phyloP scores from a whole-genome alignment of 768 basidiomycete species.

The Mycena pura region DNA sequence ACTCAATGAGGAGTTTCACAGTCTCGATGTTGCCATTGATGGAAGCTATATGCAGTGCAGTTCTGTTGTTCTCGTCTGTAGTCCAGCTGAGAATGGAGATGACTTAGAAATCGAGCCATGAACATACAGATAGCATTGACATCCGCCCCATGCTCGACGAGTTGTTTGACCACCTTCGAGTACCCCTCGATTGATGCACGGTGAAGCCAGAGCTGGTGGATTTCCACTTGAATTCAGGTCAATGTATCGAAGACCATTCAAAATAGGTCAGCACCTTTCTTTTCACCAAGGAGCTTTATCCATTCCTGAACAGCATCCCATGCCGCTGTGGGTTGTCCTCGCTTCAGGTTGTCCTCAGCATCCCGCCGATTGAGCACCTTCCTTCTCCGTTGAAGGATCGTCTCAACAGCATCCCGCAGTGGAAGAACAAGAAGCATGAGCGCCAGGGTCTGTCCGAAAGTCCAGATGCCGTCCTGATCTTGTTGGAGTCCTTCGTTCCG shows the following conservation, averaged over 20 bases:
- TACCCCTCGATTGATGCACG: not conserved
- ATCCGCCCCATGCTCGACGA: not conserved
- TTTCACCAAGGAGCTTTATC: not conserved
- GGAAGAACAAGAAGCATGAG: slow-evolving; percentile 3
- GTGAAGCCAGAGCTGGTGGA: slow-evolving; percentile 1
- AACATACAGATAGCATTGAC: not conserved
- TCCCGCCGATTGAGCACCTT: not conserved
- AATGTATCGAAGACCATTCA: too few species aligned
- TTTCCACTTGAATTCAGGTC: not conserved
- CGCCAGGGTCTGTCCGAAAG: slow-evolving; percentile 6
- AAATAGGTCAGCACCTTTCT: not conserved
- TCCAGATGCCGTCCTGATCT: not conserved
- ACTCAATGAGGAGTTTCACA: not conserved
- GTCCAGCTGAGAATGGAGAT: not conserved
- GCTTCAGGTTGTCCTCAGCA: not conserved
- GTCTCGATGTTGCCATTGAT: not conserved
- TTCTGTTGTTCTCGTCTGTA: not conserved
- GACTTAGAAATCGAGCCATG: not conserved
- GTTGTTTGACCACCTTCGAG: not conserved
- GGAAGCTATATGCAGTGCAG: not conserved
- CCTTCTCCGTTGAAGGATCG: not conserved
- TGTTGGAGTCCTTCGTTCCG: not conserved
- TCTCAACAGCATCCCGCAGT: not conserved
- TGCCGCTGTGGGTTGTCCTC: not conserved
- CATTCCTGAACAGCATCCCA: not conserved